Conservation (phyloP, 352 stramenopile species). For the Phytophthora lateralis region DNA sequence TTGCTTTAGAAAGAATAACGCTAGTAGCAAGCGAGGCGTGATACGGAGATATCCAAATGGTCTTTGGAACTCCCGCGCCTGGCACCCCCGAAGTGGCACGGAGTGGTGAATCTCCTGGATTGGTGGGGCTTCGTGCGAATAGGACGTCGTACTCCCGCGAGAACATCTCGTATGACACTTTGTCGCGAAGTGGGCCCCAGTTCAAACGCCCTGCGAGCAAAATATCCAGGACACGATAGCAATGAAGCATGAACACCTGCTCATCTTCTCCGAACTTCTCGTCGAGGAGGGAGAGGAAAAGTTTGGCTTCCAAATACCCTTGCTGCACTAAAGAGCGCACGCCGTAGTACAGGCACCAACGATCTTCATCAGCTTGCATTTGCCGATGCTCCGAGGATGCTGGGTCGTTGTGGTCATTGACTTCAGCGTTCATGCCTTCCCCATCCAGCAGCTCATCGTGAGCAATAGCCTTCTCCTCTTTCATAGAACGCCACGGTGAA, state of each 20-base stretch:
- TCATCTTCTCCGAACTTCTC: conserved; percentile 94
- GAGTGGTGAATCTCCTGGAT: not conserved
- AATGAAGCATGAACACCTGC: conserved; percentile 91
- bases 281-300: conserved; percentile 93
- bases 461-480: conserved; percentile 62
- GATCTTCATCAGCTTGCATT: conserved; percentile 83
- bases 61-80: conserved; percentile 53
- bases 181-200: conserved; percentile 67
- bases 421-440: conserved; percentile 4
- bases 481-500: conserved; percentile 62
- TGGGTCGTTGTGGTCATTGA: conserved; percentile 19
- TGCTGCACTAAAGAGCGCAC: conserved; percentile 85
- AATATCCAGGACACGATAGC: conserved; percentile 81
- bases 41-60: conserved; percentile 82
- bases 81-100: not conserved
- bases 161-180: conserved; percentile 66
- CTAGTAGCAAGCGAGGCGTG: conserved; percentile 75
- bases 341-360: conserved; percentile 95
- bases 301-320: conserved; percentile 88
- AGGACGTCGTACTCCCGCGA: conserved; percentile 48
- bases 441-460: conserved; percentile 24
- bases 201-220: conserved; percentile 61
- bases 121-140: conserved; percentile 5
- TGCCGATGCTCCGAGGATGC: conserved; percentile 43
- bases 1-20: conserved; percentile 77